Evolutionary conservation across 495 filamentous ascomycete species (phyloP).

Genomic region (Penicillium paradoxum): DNA sequence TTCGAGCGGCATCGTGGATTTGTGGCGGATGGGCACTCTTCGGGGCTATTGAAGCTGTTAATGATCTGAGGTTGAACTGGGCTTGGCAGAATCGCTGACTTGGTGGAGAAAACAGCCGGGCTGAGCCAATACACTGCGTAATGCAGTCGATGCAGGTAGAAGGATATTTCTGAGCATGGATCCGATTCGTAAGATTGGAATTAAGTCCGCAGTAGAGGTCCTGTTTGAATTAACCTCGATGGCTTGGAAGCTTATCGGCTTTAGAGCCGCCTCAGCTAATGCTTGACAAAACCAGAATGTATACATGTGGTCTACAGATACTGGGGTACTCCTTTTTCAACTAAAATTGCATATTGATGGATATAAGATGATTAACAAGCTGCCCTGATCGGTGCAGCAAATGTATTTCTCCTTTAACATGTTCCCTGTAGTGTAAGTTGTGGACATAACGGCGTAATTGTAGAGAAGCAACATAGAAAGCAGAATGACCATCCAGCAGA

Average conservation of each 20-base stretch:
- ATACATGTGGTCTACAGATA: background rate
- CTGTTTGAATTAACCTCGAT: background rate
- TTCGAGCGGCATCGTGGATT: constrained; percentile 36
- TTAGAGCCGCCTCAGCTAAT: background rate
- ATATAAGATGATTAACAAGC: constrained; percentile 11
- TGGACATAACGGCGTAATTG: constrained; percentile 27
- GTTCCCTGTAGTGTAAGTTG: constrained; percentile 20
- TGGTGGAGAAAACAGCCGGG: constrained; percentile 25
- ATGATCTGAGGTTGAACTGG: background rate
- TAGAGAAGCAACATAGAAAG: constrained; percentile 6
- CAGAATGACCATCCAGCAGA: background rate
- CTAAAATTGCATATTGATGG: background rate
- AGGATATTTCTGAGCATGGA: constrained; percentile 1
- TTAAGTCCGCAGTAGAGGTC: background rate
- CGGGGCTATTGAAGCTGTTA: constrained; percentile 3
- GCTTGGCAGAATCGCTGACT: constrained; percentile 13
- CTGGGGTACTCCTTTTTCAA: background rate
- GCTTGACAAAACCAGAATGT: background rate
- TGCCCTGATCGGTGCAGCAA: constrained; percentile 15
- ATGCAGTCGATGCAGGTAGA: background rate
- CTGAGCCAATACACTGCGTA: constrained; percentile 6
- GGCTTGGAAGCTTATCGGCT: background rate
- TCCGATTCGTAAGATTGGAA: background rate
- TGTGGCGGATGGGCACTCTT: background rate
- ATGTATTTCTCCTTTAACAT: constrained; percentile 22